Base-by-base conservation (phyloP, 148 eudicot species). In the Agrostemma githago region DNA sequence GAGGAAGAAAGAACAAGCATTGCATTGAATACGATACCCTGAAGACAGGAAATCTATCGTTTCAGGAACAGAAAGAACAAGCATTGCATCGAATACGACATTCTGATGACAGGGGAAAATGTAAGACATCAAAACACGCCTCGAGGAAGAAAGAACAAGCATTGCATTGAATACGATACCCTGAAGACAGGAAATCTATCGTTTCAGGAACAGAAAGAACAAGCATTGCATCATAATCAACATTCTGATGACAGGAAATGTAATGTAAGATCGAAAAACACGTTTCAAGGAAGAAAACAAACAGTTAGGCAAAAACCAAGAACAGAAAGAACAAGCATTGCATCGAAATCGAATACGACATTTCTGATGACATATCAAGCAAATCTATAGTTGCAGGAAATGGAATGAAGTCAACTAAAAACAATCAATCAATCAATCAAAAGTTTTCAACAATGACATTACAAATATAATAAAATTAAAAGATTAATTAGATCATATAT, bases 401-500 rank as follows among this genome's bases (percentile, higher is more conserved):
- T 63, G n/a, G 43, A 79, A 71, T 63, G n/a, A 79, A 71, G 60
- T 75, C 71, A 46, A 75, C 60, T 62, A 62, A 43, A 43, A 54
- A 63, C 6, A 9, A 10, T 74, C 10, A 39, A 70, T 34, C n/a
- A 60, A 54, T 74, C 66, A 4, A 72, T 56, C n/a, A 68, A 79
- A 46, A 60, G 26, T 3, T 20, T 20, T 4, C 48, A 63, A 69
- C 62, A 81, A 59, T 56, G 63, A 1, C 58, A 21, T 8, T 3
- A 60, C 34, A 60, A 60, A 19, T 6, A 60, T 20, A 8, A 60
- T 20, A 60, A 9, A 8, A 60, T 20, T 5, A 20, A 51, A 79
- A 15, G 41, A 82, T 26, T 26, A 26, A 26, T 26, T 26, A 26
- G 34, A 26, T 26, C 1, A 26, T 26, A 26, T n/a, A 26, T 26